These are phyloP conservation scores for Nectriaceae sp. DNA, from an alignment of 2,329 filamentous ascomycete species.

Conservation along the genomic window DNA sequence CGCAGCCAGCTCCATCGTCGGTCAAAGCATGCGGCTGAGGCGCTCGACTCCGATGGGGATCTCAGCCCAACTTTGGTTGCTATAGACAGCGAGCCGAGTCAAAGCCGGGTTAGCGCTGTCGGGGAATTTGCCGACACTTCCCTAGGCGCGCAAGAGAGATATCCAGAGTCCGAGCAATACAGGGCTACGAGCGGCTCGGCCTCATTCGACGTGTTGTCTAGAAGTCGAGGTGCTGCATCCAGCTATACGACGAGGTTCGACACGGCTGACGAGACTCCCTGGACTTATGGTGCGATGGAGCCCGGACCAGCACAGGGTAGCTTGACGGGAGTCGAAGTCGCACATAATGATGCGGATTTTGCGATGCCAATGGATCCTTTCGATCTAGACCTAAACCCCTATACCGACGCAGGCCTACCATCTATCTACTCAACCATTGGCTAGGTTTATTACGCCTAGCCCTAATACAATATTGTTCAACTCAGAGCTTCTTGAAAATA, in stretches of 20 bases:
- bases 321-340: too few species aligned
- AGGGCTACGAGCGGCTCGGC: neutral
- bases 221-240: too few species aligned
- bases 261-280: neutral
- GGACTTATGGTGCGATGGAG: neutral
- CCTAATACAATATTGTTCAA: neutral
- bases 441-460: neutral
- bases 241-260: too few species aligned
- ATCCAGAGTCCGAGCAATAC: neutral
- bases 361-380: constrained; percentile 3
- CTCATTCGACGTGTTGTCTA: neutral
- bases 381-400: constrained; percentile 3
- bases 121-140: neutral
- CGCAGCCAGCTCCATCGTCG: constrained; percentile 20
- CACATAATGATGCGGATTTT: constrained; percentile 4
- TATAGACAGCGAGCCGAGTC: neutral
- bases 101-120: neutral
- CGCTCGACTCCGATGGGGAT: constrained; percentile 16
- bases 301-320: neutral
- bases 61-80: constrained; percentile 4
- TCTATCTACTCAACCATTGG: neutral
- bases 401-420: neutral
- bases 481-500: too few species aligned
- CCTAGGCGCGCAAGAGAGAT: neutral
- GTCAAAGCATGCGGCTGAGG: constrained; percentile 20